Percentiles rank a stretch among this genome's conserved stretches.
Conservation (phyloP, 2,329 filamentous ascomycete species). For the Emergomyces africanus region DNA sequence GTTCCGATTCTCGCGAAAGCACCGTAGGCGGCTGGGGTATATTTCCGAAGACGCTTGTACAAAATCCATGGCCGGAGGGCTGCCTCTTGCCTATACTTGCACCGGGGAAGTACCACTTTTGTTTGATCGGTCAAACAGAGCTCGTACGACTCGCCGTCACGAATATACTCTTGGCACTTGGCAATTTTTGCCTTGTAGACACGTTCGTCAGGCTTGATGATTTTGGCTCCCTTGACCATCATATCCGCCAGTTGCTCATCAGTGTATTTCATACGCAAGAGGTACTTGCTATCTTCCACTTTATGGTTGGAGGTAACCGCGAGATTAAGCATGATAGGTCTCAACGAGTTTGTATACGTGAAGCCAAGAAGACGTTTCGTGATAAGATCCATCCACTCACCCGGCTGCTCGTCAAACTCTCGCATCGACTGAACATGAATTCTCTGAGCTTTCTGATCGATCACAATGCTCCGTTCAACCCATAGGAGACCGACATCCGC, state of each 20-base stretch:
- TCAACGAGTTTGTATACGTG: conserved; percentile 4
- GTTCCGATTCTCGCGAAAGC: conserved; percentile 61
- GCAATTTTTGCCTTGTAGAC: conserved; percentile 54
- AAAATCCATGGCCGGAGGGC: conserved; percentile 50
- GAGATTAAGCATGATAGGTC: conserved; percentile 2
- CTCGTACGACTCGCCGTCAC: conserved; percentile 75
- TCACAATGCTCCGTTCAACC: conserved; percentile 61
- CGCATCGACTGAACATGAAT: conserved; percentile 57
- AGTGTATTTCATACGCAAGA: conserved; percentile 2
- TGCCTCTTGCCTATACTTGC: conserved; percentile 12
- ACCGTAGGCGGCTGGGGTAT: conserved; percentile 73
- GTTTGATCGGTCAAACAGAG: conserved; percentile 71
- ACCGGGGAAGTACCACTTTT: conserved; percentile 37
- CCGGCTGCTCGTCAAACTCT: conserved; percentile 22
- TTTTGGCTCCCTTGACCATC: conserved; percentile 13
- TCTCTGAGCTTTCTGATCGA: conserved; percentile 54
- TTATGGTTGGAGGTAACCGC: neutral
- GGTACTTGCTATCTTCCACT: neutral
- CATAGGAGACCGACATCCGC: conserved; percentile 53
- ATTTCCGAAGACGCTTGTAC: conserved; percentile 55
- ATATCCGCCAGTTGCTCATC: conserved; percentile 16
- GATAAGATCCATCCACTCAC: conserved; percentile 35
- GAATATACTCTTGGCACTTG: conserved; percentile 56
- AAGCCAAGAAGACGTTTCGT: conserved; percentile 15
- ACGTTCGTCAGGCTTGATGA: conserved; percentile 25